Evolutionary conservation across 768 basidiomycete genomes (phyloP).

Genomic region (Serpula lacrymans): DNA sequence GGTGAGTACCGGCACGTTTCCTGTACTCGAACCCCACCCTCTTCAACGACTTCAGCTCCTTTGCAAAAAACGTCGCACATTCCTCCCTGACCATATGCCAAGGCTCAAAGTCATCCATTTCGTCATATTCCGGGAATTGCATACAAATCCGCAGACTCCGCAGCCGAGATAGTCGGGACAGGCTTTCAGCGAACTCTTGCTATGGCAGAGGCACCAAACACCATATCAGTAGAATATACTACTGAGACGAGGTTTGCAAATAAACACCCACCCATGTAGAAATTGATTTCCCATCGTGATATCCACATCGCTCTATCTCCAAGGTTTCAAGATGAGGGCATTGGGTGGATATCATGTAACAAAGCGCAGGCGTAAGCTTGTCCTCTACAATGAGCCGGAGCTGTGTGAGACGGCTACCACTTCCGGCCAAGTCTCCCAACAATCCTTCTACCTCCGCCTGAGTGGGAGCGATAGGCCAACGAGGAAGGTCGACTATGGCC

Average conservation of each 20-base stretch:
- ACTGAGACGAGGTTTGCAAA: conserved; percentile 14
- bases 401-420: conserved; percentile 29
- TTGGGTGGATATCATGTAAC: conserved; percentile 22
- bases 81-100: conserved; percentile 28
- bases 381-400: conserved; percentile 34
- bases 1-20: conserved; percentile 32
- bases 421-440: conserved; percentile 25
- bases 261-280: conserved; percentile 31
- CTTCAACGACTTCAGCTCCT: conserved; percentile 26
- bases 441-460: conserved; percentile 29
- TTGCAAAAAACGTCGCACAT: conserved; percentile 26
- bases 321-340: conserved; percentile 30
- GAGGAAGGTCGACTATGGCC: conserved; percentile 31
- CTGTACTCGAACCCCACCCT: conserved; percentile 34
- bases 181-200: conserved; percentile 33
- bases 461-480: conserved; percentile 32
- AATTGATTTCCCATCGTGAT: conserved; percentile 35
- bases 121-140: conserved; percentile 34
- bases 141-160: conserved; percentile 32
- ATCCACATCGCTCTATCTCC: conserved; percentile 33
- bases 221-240: too few relatives aligned
- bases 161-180: conserved; percentile 23
- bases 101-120: conserved; percentile 26
- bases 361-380: conserved; percentile 30
- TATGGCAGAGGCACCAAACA: too few relatives aligned